Conservation (phyloP, 345 rosid species). For the Geranium rotundifolium region DNA sequence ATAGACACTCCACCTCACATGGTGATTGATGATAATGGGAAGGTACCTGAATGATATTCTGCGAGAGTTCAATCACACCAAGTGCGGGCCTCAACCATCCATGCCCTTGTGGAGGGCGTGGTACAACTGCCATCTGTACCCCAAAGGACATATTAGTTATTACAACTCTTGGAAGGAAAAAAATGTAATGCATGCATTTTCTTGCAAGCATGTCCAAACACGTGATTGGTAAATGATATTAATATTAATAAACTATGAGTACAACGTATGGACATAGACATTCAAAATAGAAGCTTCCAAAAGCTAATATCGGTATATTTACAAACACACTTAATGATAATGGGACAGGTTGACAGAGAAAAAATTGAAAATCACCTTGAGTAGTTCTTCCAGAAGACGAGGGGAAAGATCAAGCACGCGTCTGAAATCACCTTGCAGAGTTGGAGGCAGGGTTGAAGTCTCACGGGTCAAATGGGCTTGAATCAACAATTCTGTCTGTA, state of each 20-base stretch:
- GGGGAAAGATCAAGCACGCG: constrained; percentile 89
- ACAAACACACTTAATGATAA: background rate
- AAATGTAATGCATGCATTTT: background rate
- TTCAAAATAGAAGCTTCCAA: background rate
- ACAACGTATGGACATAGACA: background rate
- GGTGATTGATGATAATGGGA: background rate
- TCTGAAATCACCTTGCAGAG: constrained; percentile 67
- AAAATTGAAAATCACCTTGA: constrained; percentile 49
- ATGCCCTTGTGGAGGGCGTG: constrained; percentile 81
- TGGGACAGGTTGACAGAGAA: background rate
- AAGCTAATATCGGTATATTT: background rate
- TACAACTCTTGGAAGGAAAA: background rate
- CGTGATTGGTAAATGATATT: background rate
- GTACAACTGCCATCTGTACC: constrained; percentile 84
- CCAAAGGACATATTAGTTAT: background rate
- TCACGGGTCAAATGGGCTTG: constrained; percentile 91
- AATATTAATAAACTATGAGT: background rate
- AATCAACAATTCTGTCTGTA: constrained; percentile 90
- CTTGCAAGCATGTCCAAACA: background rate
- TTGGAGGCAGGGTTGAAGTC: constrained; percentile 63
- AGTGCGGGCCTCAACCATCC: constrained; percentile 98
- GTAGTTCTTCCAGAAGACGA: constrained; percentile 86
- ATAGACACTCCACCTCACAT: background rate
- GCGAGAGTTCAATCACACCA: constrained; percentile 93
- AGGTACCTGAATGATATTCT: constrained; percentile 82